Percentiles rank a stretch among this genome's conserved stretches.
Evolutionary conservation across 495 filamentous ascomycete genomes (phyloP).

Genomic region (Trichoderma gamsii): DNA sequence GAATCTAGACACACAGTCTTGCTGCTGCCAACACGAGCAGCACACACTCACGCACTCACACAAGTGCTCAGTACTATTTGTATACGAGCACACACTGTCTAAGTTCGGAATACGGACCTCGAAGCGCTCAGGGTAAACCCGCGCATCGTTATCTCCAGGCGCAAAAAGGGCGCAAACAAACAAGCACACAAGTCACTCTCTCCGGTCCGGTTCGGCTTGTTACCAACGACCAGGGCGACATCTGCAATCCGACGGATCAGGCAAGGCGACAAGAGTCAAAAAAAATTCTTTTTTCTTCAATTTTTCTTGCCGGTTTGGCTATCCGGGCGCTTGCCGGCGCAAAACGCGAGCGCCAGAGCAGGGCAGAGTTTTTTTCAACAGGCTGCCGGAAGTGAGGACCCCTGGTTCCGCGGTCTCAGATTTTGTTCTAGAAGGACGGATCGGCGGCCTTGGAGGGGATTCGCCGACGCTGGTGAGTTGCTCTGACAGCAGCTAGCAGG

Average conservation of each 20-base stretch:
- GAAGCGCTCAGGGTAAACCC: neutral
- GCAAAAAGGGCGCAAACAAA: neutral
- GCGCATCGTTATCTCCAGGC: neutral
- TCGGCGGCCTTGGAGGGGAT: conserved; percentile 4
- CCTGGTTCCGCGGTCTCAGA: conserved; percentile 11
- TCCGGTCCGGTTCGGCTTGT: neutral
- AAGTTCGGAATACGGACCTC: too few relatives aligned
- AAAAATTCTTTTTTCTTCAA: neutral
- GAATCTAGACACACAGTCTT: neutral
- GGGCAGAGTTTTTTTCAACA: neutral
- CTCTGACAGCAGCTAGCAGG: conserved; percentile 1
- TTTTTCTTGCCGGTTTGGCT: neutral
- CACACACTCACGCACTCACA: too few relatives aligned
- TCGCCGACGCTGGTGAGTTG: neutral
- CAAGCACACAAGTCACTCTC: neutral
- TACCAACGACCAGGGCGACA: neutral
- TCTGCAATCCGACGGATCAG: neutral
- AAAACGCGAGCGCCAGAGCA: neutral
- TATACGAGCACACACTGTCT: too few relatives aligned
- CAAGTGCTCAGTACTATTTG: too few relatives aligned
- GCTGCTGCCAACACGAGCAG: too few relatives aligned
- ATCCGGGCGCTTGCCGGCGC: conserved; percentile 6
- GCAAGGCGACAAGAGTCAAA: neutral
- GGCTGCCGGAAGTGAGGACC: neutral
- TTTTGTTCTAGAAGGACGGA: conserved; percentile 1